Evolutionary conservation across 148 eudicot species (phyloP).

Genomic region (Camellia japonica): DNA sequence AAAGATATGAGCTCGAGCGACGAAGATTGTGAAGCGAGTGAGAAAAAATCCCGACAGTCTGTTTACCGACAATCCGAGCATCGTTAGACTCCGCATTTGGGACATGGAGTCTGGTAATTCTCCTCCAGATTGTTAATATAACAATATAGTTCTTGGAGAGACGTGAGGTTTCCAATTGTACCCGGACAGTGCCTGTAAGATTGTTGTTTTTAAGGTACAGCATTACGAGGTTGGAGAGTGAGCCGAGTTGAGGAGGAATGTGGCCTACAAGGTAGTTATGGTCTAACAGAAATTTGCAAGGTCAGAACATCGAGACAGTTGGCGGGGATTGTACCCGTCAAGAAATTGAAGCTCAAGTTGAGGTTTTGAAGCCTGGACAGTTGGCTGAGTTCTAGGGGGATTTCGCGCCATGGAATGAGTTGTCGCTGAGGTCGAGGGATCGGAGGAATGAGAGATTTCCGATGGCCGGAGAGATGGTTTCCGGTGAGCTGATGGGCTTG

Average conservation of each 20-base stretch:
- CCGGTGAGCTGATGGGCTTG: no score
- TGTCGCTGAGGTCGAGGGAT: background rate
- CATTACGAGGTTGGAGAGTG: constrained; percentile 22
- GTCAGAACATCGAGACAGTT: constrained; percentile 13
- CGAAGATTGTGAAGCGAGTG: constrained; percentile 17
- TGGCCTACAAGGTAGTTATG: constrained; percentile 27
- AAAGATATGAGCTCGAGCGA: constrained; percentile 6
- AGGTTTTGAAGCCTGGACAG: constrained; percentile 25
- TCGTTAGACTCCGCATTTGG: constrained; percentile 14
- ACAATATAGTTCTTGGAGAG: constrained; percentile 21
- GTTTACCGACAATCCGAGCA: constrained; percentile 8
- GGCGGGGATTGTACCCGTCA: constrained; percentile 16
- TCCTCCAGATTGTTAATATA: constrained; percentile 15
- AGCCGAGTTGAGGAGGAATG: constrained; percentile 28
- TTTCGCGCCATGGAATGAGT: no score
- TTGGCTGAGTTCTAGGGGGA: constrained; percentile 19
- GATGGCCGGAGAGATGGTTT: no score
- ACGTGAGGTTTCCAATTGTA: constrained; percentile 33
- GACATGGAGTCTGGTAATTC: constrained; percentile 15
- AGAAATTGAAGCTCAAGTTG: constrained; percentile 29
- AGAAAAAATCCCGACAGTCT: constrained; percentile 15
- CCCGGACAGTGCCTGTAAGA: constrained; percentile 25
- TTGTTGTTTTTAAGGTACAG: constrained; percentile 28
- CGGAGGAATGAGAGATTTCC: no score
- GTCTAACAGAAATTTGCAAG: constrained; percentile 22